Percentiles rank a stretch among this genome's conserved stretches.
These are phyloP conservation scores for Zychaea mexicana DNA, from an alignment of 371 early-diverging fungal genomes.

Conservation along the genomic window DNA sequence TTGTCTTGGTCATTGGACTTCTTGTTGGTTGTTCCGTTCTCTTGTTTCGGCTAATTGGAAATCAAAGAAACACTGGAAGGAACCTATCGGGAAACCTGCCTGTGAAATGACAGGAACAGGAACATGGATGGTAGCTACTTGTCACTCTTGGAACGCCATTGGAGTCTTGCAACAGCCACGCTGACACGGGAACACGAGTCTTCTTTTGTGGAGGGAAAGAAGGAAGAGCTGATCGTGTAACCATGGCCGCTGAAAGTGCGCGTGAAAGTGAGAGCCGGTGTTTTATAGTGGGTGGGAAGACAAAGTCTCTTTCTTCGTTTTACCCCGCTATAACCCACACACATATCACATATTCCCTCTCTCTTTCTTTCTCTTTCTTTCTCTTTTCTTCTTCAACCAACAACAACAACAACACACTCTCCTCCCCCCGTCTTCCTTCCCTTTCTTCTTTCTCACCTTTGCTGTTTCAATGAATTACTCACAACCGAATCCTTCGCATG, in stretches of 20 bases:
- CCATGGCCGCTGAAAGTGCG: not conserved
- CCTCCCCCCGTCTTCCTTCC: not conserved
- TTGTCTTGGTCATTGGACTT: too few relatives aligned
- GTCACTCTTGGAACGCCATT: too few relatives aligned
- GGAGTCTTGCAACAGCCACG: too few relatives aligned
- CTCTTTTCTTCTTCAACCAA: too few relatives aligned
- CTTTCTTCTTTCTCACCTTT: slow-evolving; percentile 2
- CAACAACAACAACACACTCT: not conserved
- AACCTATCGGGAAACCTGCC: not conserved
- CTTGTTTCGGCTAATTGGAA: not conserved
- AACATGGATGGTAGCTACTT: too few relatives aligned
- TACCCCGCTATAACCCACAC: not conserved
- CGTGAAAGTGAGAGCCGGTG: slow-evolving; percentile 17
- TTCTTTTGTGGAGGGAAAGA: not conserved
- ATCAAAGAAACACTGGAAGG: not conserved
- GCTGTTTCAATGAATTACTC: slow-evolving; percentile 16
- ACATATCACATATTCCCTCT: not conserved
- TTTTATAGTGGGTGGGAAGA: not conserved
- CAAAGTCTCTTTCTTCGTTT: not conserved
- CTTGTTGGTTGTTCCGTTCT: too few relatives aligned
- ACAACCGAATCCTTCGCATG: slow-evolving; percentile 4
- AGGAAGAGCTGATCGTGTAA: not conserved
- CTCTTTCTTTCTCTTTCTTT: not conserved
- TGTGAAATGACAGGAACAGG: too few relatives aligned
- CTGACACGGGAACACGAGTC: too few relatives aligned